Evolutionary conservation across 768 basidiomycete species (phyloP).

Genomic region (Suillus alpinus): DNA sequence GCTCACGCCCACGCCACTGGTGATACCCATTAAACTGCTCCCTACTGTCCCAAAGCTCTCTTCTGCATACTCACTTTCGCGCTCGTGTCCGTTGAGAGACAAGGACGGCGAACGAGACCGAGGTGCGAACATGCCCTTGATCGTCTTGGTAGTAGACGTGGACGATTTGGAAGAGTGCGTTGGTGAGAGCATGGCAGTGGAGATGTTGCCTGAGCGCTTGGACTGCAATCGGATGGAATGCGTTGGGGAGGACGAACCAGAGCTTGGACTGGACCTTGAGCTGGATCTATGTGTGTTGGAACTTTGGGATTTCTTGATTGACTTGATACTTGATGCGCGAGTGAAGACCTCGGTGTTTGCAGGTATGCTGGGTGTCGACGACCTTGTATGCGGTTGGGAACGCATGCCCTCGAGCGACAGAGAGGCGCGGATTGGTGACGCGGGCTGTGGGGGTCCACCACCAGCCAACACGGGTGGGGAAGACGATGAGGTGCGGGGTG

Average conservation of each 20-base stretch:
- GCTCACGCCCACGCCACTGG: not conserved
- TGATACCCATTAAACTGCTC: slow-evolving; percentile 36
- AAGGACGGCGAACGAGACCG: slow-evolving; percentile 52
- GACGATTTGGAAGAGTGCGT: not conserved
- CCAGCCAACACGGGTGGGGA: slow-evolving; percentile 23
- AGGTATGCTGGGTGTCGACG: slow-evolving; percentile 29
- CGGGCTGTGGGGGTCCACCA: slow-evolving; percentile 7
- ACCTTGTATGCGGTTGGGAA: slow-evolving; percentile 21
- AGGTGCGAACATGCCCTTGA: slow-evolving; percentile 55
- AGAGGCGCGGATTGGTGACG: slow-evolving; percentile 15
- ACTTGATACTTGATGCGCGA: not conserved
- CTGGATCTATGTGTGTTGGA: not conserved
- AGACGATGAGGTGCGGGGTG: slow-evolving; percentile 13
- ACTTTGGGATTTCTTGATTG: not conserved
- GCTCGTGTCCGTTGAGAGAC: slow-evolving; percentile 20
- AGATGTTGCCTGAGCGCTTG: not conserved
- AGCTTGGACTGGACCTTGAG: not conserved
- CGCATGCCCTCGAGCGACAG: slow-evolving; percentile 17
- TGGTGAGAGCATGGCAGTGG: not conserved
- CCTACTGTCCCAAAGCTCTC: slow-evolving; percentile 60
- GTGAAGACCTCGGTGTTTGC: slow-evolving; percentile 42
- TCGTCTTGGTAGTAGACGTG: slow-evolving; percentile 44
- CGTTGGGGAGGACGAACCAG: not conserved
- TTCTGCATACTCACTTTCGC: slow-evolving; percentile 32
- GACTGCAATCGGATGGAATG: not conserved